Evolutionary conservation across 179 eudicot species (phyloP), one percentile per base, ranked within the genome.

Genomic region (Silene coronaria): DNA sequence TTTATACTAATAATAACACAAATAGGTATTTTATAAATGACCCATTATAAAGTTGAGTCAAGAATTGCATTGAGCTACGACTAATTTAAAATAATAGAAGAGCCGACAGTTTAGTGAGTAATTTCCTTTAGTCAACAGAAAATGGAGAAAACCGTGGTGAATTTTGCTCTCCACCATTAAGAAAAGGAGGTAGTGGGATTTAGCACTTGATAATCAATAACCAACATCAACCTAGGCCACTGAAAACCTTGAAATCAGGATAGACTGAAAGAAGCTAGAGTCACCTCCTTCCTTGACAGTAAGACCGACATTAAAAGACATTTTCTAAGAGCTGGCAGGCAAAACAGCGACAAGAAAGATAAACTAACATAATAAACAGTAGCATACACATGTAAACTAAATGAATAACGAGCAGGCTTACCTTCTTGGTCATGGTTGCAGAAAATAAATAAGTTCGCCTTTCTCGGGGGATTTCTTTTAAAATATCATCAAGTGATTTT

Each of bases 381-480:
- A 59, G 27, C 64, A 59, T 8, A 19, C 1, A 59, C 12, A 6
- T 22, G 23, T 59, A 22, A 59, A 59, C 0, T 27, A 59, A 59
- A 59, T 17, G 22, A 70, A 38, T 28, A 1, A 26, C 45, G 26
- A 26, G n/a, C 13, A 72, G 24, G 12, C 61, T 24, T 75, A 92
- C 99, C 91, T 95, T 95, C 68, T 89, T 87, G 16, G 99, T 90
- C 99, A 95, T 95, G 13, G 99, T 95, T 62, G 99, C 99, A 59
- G 97, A 95, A 81, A 88, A 95, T 62, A 95, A 77, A 80, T 82
- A 95, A 64, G 99, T 92, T 75, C 84, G 88, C 48, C 97, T 70
- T 6, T 91, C 88, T 32, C 81, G 88, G 82, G 99, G 99, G 61
- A 95, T 88, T 73, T 64, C 90, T 75, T 81, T 84, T 80, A 92